Evolutionary conservation across 768 basidiomycete genomes (phyloP), one percentile per base, ranked within the genome.

Genomic region (Leccinum barrowsii): DNA sequence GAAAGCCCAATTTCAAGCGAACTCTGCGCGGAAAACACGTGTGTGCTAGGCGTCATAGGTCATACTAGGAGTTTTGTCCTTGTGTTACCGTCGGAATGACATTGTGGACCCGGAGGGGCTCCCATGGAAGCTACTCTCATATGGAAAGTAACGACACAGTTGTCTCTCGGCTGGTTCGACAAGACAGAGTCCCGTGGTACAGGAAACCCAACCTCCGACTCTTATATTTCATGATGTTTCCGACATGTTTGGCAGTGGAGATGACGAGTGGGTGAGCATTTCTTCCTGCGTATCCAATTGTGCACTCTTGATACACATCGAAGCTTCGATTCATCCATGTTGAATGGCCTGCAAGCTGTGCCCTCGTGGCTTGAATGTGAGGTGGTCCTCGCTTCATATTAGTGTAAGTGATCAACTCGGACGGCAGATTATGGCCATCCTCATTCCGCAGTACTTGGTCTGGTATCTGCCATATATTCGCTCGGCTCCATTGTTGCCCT

Each of bases 301-400:
- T 48, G 6, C 35, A 35, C 22, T 42, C 7, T 51, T 63, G 30
- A 62, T 6, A 42, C 5, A 42, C n/a, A 15, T 42, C 42, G 5
- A 42, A 63, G 63, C 2, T 62, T 62, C 13, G 48, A 63, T 5
- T 80, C 82, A 0, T 82, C 82, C 5, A 85, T 85, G 84, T 76
- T 85, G 67, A 86, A 85, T 63, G 83, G 83, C 44, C 66, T 86
- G 32, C 84, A 86, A 65, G 81, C 82, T 0, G 83, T 86, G 12
- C 70, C 77, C 21, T 79, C 82, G 0, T 86, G 82, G 82, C 76
- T 80, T 59, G 71, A 69, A 5, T 85, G 84, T 85, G 54, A 59
- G 78, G 59, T 7, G 2, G 6, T 19, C 44, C 19, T 2, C 2
- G 4, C 2, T 22, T 30, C 6, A 47, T 22, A 19, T 56, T 42